Base-by-base conservation (phyloP, 2,329 filamentous ascomycete genomes). In the Neodidymelliopsis sp. region DNA sequence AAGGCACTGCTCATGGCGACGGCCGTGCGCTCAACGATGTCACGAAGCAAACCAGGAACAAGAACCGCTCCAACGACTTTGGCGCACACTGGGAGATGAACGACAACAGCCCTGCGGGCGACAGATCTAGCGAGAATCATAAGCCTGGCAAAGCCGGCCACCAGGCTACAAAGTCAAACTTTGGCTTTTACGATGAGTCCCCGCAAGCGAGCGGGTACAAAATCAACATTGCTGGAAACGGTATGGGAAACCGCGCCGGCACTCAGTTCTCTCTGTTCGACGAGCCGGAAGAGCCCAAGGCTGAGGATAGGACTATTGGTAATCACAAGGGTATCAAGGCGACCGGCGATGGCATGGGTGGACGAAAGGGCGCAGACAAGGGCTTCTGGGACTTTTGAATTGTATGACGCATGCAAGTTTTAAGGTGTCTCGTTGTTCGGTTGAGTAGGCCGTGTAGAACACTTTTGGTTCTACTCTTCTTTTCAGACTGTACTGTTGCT, bases 61-160 rank as follows among this genome's bases (percentile, higher is more conserved):
- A 86, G 66, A 83, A 87, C 71, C 87, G 90, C 45, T 81, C 79
- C 65, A 90, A 92, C 73, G 84, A 90, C 69, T 92, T 95, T 61
- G 85, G 86, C 37, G 74, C 85, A 15, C 90, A 96, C 62, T 96
- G 91, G 77, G 79, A 80, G 40, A 86, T 95, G 77, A 79, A 81
- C 6, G 91, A 96, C 68, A 78, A 84, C 29, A 84, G 84, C 52
- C 84, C 85, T 24, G 75, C 75, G 29, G 44, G 41, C 1, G 36
- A 63, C 8, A 71, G 71, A 13, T 77, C 77, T 43, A 60, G 73
- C 25, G 73, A 63, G 43, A 60, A 72, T 63, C 67, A 47, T 66
- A 75, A 64, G 71, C 78, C 65, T 25, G 76, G 75, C 15, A 71
- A 81, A 40, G 80, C 84, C 43, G 83, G 85, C 55, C 84, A 83